Evolutionary conservation across 2,329 filamentous ascomycete genomes (phyloP).

Genomic region (Cryphonectria radicalis): DNA sequence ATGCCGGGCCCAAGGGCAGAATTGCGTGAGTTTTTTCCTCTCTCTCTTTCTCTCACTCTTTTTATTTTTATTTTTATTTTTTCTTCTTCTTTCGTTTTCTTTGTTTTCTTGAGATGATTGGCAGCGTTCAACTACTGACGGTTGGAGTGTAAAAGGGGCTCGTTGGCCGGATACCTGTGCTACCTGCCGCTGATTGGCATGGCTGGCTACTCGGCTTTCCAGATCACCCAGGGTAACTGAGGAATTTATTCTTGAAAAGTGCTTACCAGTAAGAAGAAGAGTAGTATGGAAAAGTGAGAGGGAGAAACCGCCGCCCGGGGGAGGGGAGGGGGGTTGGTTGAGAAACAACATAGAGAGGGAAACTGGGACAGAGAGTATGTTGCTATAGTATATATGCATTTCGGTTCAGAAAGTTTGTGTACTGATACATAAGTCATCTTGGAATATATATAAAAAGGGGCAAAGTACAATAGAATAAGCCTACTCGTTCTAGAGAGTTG

Average conservation of each 20-base stretch:
- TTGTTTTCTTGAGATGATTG: neutral
- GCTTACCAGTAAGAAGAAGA: neutral
- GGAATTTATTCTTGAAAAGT: neutral
- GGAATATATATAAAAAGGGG: neutral
- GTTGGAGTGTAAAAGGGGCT: conserved; percentile 40
- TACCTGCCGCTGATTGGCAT: conserved; percentile 35
- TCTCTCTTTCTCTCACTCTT: neutral
- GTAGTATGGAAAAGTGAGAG: neutral
- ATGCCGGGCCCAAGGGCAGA: conserved; percentile 22
- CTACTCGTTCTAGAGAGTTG: neutral
- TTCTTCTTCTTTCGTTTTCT: neutral
- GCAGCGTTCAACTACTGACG: neutral
- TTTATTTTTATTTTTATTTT: neutral
- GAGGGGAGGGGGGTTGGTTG: neutral
- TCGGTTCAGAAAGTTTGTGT: neutral
- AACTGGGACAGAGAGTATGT: neutral
- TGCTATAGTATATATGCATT: neutral
- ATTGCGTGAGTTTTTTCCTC: conserved; percentile 13
- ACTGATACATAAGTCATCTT: neutral
- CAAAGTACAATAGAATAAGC: neutral
- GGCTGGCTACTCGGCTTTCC: conserved; percentile 5
- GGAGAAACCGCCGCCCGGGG: no score
- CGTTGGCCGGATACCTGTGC: conserved; percentile 39
- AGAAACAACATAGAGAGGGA: neutral
- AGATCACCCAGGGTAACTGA: conserved; percentile 16